These are phyloP conservation scores for Anthoceros angustus DNA, from an alignment of 225 moss, liverwort and hornwort genomes.

Conservation along the genomic window DNA sequence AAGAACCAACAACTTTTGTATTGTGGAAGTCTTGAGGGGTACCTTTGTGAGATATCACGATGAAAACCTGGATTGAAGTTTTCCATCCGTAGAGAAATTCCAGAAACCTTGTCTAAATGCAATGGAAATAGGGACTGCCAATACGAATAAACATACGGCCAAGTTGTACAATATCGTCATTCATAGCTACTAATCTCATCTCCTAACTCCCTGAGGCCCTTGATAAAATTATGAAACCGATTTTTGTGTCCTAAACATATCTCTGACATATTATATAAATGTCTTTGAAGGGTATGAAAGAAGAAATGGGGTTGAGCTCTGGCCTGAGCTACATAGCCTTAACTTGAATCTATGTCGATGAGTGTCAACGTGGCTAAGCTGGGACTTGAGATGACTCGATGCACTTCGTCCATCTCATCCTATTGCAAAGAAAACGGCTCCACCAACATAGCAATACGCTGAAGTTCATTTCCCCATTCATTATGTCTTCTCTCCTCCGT, in stretches of 20 bases:
- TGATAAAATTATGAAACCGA: slow-evolving; percentile 91
- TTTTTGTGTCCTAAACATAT: slow-evolving; percentile 96
- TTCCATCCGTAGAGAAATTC: background rate
- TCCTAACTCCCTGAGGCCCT: slow-evolving; percentile 79
- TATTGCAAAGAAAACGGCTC: slow-evolving; percentile 67
- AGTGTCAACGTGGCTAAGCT: no score
- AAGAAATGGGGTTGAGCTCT: no score
- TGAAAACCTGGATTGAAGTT: slow-evolving; percentile 34
- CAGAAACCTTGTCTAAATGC: background rate
- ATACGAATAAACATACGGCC: background rate
- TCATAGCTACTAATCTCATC: slow-evolving; percentile 42
- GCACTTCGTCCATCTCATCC: no score
- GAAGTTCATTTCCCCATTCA: slow-evolving; percentile 79
- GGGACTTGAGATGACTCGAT: no score
- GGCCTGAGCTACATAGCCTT: no score
- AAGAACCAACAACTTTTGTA: slow-evolving; percentile 85
- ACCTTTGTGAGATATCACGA: slow-evolving; percentile 82
- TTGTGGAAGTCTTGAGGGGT: slow-evolving; percentile 77
- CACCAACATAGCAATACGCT: slow-evolving; percentile 75
- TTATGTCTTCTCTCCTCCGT: no score
- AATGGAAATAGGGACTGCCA: background rate
- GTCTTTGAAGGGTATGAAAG: background rate
- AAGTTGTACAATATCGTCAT: background rate
- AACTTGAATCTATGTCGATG: no score
- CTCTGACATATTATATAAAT: slow-evolving; percentile 20